These are phyloP conservation scores for Theobroma grandiflorum DNA, from an alignment of 441 rosid genomes.

Conservation along the genomic window DNA sequence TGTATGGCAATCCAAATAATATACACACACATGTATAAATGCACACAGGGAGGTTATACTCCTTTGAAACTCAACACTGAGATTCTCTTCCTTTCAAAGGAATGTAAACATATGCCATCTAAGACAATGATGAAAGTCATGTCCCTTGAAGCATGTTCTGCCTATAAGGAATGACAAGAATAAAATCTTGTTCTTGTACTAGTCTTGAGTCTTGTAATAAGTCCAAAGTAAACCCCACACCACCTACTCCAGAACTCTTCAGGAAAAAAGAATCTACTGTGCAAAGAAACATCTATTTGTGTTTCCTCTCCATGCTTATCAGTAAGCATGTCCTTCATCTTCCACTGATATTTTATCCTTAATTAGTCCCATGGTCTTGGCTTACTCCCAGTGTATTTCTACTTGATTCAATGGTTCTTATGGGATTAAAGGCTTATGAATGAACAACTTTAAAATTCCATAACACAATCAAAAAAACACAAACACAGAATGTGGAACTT, in stretches of 20 bases:
- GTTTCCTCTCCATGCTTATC: background rate
- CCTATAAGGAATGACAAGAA: background rate
- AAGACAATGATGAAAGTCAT: background rate
- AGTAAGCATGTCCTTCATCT: background rate
- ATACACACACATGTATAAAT: background rate
- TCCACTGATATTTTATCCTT: background rate
- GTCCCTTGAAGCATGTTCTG: background rate
- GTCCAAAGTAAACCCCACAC: background rate
- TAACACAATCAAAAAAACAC: background rate
- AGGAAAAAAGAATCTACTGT: background rate
- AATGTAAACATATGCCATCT: background rate
- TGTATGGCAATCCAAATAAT: slow-evolving; percentile 1
- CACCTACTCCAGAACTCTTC: background rate
- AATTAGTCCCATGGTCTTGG: background rate
- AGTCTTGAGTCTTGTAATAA: background rate
- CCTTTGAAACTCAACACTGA: background rate
- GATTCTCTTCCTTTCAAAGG: background rate
- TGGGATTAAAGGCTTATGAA: background rate
- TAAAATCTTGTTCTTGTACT: background rate
- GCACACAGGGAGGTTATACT: background rate
- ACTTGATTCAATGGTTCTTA: background rate
- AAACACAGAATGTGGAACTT: slow-evolving; percentile 26
- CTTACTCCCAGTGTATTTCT: background rate
- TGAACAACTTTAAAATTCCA: background rate
- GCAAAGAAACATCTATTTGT: background rate